Conservation (phyloP, 2,329 filamentous ascomycete species). For the Falciphora oryzae region DNA sequence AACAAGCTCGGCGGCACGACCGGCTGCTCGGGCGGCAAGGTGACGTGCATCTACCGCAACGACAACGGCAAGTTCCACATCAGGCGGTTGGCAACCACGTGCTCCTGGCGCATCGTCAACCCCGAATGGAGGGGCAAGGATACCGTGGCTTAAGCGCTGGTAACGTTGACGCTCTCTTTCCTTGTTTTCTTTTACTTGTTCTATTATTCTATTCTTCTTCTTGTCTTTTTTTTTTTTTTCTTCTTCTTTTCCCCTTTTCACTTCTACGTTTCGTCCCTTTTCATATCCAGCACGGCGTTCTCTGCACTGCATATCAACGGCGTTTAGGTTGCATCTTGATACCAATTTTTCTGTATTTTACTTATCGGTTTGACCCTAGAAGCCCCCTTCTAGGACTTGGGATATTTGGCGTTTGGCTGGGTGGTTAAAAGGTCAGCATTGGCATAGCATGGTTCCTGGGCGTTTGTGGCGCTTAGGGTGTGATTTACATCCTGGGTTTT, state of each 20-base stretch:
- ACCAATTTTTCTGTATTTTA: neutral
- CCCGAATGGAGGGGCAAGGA: conserved; percentile 6
- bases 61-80: conserved; percentile 9
- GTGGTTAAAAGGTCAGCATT: neutral
- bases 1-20: conserved; percentile 8
- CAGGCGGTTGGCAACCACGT: conserved; percentile 2
- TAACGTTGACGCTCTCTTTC: neutral
- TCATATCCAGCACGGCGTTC: no score
- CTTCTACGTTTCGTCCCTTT: no score
- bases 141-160: neutral
- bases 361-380: neutral
- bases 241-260: neutral
- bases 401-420: neutral
- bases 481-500: neutral
- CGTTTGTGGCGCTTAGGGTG: neutral
- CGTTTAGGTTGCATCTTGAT: neutral
- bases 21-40: conserved; percentile 5
- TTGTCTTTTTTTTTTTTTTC: neutral
- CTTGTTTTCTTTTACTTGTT: neutral
- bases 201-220: neutral
- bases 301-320: neutral
- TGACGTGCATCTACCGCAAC: conserved; percentile 7
- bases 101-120: conserved; percentile 9
- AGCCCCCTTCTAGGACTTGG: neutral
- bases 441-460: neutral